phyloP scores from a whole-genome alignment of 2,329 filamentous ascomycete genomes.

The Beauveria brongniartii region DNA sequence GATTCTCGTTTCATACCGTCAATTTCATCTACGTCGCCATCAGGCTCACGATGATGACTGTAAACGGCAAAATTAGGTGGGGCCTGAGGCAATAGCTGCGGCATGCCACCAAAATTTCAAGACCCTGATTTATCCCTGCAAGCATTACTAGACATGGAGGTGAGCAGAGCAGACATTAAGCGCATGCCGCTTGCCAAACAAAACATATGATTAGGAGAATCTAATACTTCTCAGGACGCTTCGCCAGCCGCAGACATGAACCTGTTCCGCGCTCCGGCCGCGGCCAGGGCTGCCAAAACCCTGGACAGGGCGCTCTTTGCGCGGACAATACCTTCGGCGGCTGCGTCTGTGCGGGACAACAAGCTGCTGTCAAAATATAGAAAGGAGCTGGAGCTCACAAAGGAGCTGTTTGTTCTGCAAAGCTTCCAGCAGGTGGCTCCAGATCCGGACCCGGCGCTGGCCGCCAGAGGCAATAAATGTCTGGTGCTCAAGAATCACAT shows the following conservation, averaged over 20 bases:
- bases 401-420: conserved; percentile 58
- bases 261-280: conserved; percentile 66
- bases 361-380: conserved; percentile 67
- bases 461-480: conserved; percentile 51
- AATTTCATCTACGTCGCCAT: neutral
- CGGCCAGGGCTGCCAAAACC: conserved; percentile 65
- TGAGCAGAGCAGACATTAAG: neutral
- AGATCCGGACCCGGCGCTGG: conserved; percentile 50
- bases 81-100: conserved; percentile 8
- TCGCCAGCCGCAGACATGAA: conserved; percentile 35
- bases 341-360: conserved; percentile 67
- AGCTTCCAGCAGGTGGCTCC: conserved; percentile 54
- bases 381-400: conserved; percentile 54
- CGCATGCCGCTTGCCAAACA: neutral
- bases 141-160: conserved; percentile 7
- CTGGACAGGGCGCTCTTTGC: conserved; percentile 81
- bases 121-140: neutral
- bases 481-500: conserved; percentile 51
- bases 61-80: neutral
- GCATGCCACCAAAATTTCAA: conserved; percentile 1
- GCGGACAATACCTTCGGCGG: conserved; percentile 66
- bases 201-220: neutral
- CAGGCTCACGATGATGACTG: neutral
- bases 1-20: neutral
- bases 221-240: neutral